phyloP scores from a whole-genome alignment of 441 rosid species.

The Populus hybrid region DNA sequence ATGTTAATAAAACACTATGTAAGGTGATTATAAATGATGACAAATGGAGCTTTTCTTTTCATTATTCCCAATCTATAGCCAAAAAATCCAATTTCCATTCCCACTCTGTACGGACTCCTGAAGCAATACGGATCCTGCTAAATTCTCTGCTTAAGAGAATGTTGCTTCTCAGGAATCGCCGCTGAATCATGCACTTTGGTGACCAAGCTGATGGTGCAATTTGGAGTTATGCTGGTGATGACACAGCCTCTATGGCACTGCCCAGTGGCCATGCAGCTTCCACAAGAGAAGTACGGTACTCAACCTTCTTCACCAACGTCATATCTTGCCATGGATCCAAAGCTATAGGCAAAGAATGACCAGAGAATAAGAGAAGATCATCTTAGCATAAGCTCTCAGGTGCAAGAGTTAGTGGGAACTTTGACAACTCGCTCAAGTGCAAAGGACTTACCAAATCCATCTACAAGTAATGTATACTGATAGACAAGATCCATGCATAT shows the following conservation, averaged over 20 bases:
- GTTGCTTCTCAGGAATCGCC: slow-evolving; percentile 10
- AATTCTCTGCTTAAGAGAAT: background rate
- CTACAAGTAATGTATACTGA: slow-evolving; percentile 77
- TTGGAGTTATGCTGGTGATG: slow-evolving; percentile 31
- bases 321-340: slow-evolving; percentile 75
- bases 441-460: slow-evolving; percentile 76
- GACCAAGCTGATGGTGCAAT: background rate
- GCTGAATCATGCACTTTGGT: background rate
- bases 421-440: background rate
- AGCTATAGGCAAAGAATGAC: slow-evolving; percentile 37
- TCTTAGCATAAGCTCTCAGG: background rate
- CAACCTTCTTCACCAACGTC: slow-evolving; percentile 80
- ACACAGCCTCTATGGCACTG: slow-evolving; percentile 96
- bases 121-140: slow-evolving; percentile 10
- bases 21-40: slow-evolving; percentile 37
- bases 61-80: slow-evolving; percentile 24
- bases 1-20: slow-evolving; percentile 20
- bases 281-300: slow-evolving; percentile 57
- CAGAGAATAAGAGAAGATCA: slow-evolving; percentile 7
- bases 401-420: background rate
- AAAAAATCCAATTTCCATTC: slow-evolving; percentile 20
- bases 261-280: slow-evolving; percentile 99
- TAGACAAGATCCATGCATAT: slow-evolving; percentile 95
- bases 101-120: slow-evolving; percentile 10
- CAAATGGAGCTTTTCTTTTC: slow-evolving; percentile 22